Evolutionary conservation across 2,329 filamentous ascomycete genomes (phyloP).

Genomic region (Didymosphaeria variabile): DNA sequence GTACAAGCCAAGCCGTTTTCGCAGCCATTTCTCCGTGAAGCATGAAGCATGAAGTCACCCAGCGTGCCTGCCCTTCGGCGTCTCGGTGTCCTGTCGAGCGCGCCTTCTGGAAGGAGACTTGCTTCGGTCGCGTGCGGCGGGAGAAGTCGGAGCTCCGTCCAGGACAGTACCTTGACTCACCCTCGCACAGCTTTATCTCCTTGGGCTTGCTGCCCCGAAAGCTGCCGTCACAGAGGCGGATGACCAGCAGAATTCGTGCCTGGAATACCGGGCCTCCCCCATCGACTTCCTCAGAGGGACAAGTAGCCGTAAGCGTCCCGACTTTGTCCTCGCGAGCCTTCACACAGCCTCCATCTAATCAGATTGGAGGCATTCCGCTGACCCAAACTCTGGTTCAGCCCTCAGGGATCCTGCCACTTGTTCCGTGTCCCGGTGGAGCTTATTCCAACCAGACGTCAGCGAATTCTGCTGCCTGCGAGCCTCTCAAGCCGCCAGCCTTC

Average conservation of each 20-base stretch:
- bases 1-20: background rate
- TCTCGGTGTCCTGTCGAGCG: constrained; percentile 31
- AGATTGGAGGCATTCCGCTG: constrained; percentile 29
- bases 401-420: constrained; percentile 27
- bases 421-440: constrained; percentile 29
- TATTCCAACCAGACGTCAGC: constrained; percentile 35
- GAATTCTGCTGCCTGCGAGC: constrained; percentile 45
- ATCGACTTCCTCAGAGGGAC: constrained; percentile 26
- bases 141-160: constrained; percentile 33
- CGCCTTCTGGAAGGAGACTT: constrained; percentile 22
- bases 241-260: constrained; percentile 40
- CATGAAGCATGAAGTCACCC: background rate
- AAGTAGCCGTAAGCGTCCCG: constrained; percentile 31
- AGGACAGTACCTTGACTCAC: constrained; percentile 29
- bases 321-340: constrained; percentile 32
- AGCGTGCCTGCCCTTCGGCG: constrained; percentile 18
- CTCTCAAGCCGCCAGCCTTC: constrained; percentile 27
- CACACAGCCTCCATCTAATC: constrained; percentile 42
- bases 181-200: constrained; percentile 18
- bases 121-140: constrained; percentile 33
- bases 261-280: constrained; percentile 29
- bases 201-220: constrained; percentile 27
- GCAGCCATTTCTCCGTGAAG: background rate
- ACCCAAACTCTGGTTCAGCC: constrained; percentile 27
- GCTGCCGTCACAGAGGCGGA: constrained; percentile 30